A percentile compares a stretch with the other conserved stretches of the same genome.
Evolutionary conservation across 164 flowering plant species (phyloP).

Genomic region (Hamamelis virginiana): DNA sequence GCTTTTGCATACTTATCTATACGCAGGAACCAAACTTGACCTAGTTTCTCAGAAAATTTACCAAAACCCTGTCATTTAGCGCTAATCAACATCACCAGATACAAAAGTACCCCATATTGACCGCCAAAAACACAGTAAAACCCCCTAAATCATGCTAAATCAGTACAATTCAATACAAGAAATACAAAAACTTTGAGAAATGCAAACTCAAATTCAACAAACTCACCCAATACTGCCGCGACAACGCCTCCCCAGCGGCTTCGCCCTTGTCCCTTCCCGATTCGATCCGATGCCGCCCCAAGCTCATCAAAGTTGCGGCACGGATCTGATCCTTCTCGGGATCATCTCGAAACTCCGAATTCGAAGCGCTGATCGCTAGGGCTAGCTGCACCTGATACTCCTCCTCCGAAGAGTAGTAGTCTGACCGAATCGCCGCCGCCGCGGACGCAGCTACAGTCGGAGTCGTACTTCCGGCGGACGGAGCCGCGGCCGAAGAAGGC

Average conservation of each 20-base stretch:
- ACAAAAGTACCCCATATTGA: background rate
- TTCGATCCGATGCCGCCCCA: conserved; percentile 39
- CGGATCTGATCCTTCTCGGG: conserved; percentile 81
- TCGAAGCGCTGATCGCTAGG: conserved; percentile 89
- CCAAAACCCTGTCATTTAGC: background rate
- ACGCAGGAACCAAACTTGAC: too few species aligned
- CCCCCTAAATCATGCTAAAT: background rate
- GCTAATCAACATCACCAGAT: background rate
- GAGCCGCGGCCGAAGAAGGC: conserved; percentile 16
- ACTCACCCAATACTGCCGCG: conserved; percentile 80
- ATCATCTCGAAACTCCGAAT: conserved; percentile 52
- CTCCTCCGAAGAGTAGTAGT: conserved; percentile 79
- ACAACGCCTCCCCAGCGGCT: conserved; percentile 41
- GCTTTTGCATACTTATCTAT: too few species aligned
- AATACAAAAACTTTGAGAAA: background rate
- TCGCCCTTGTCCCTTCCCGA: conserved; percentile 31
- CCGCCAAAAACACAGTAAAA: background rate
- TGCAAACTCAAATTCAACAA: background rate
- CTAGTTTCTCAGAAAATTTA: background rate
- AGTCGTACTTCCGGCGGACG: conserved; percentile 14
- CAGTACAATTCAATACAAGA: background rate
- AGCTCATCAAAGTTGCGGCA: conserved; percentile 67
- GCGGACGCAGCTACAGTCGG: background rate
- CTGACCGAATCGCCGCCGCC: conserved; percentile 25
- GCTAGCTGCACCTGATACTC: conserved; percentile 93